A percentile compares a stretch with the other conserved stretches of the same genome.
Conservation (phyloP, 106 monocot species). For the Posidonia australis region DNA sequence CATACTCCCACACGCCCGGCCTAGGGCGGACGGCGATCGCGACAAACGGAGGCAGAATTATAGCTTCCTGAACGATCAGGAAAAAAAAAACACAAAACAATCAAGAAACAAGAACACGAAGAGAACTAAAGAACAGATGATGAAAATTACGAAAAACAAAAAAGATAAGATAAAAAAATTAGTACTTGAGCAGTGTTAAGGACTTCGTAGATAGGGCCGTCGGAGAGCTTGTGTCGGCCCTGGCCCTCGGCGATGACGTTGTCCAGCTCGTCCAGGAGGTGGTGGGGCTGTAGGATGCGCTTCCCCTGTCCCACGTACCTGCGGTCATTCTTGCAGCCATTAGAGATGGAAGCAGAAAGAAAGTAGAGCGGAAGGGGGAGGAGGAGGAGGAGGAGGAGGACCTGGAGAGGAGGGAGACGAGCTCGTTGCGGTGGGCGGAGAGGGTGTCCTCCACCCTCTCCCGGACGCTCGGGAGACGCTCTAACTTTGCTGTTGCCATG, state of each 20-base stretch:
- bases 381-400: neutral
- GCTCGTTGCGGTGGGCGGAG: constrained; percentile 77
- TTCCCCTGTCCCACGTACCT: constrained; percentile 73
- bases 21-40: constrained; percentile 87
- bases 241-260: constrained; percentile 27
- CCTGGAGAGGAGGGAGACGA: constrained; percentile 81
- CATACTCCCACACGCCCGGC: constrained; percentile 89
- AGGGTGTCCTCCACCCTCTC: constrained; percentile 90
- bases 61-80: constrained; percentile 69
- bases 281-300: constrained; percentile 79
- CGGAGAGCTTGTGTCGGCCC: constrained; percentile 27
- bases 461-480: constrained; percentile 48
- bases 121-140: neutral
- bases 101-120: neutral
- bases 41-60: constrained; percentile 89
- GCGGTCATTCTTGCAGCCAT: neutral
- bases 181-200: constrained; percentile 59
- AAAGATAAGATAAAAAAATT: neutral
- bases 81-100: no score
- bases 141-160: neutral
- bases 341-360: neutral
- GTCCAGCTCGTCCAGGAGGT: constrained; percentile 70
- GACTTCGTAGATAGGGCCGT: constrained; percentile 69
- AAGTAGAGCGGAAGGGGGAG: neutral
- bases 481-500: constrained; percentile 28